Percentiles rank a stretch among this genome's conserved stretches.
These are phyloP conservation scores for Nannochloropsis salina DNA, from an alignment of 108 stramenopile species.

Conservation along the genomic window DNA sequence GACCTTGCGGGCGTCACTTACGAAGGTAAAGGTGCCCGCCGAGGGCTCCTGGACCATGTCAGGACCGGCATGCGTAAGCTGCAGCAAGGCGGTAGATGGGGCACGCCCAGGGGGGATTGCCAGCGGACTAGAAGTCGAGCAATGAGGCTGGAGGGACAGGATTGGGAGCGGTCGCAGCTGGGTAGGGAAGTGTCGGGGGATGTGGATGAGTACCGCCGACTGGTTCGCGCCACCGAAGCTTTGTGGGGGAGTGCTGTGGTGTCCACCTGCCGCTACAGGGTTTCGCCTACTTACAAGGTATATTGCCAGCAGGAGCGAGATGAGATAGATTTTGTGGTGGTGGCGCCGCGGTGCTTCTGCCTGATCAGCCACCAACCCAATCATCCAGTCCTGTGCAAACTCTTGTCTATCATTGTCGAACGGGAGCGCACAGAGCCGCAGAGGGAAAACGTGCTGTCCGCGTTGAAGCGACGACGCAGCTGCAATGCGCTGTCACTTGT, in stretches of 20 bases:
- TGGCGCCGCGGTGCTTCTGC: conserved; percentile 6
- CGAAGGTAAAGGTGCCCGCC: background rate
- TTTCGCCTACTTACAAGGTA: background rate
- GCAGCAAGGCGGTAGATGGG: background rate
- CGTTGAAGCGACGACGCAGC: background rate
- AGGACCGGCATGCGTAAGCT: background rate
- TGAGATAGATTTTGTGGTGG: background rate
- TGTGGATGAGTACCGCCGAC: background rate
- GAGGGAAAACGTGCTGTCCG: background rate
- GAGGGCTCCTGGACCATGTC: background rate
- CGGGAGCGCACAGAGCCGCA: background rate
- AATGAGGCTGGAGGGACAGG: background rate
- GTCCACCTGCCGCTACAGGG: background rate
- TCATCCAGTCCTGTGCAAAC: background rate
- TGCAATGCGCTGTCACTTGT: background rate
- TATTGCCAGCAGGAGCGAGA: background rate
- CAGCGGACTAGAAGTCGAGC: background rate
- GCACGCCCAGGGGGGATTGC: background rate
- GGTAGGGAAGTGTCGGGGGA: background rate
- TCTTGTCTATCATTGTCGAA: background rate
- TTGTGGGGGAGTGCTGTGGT: background rate
- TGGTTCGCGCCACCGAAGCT: background rate
- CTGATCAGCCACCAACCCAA: background rate
- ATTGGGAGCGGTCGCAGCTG: background rate
- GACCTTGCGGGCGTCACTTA: too few relatives aligned